phyloP scores from a whole-genome alignment of 768 basidiomycete genomes.

The Tulasnella calospora region DNA sequence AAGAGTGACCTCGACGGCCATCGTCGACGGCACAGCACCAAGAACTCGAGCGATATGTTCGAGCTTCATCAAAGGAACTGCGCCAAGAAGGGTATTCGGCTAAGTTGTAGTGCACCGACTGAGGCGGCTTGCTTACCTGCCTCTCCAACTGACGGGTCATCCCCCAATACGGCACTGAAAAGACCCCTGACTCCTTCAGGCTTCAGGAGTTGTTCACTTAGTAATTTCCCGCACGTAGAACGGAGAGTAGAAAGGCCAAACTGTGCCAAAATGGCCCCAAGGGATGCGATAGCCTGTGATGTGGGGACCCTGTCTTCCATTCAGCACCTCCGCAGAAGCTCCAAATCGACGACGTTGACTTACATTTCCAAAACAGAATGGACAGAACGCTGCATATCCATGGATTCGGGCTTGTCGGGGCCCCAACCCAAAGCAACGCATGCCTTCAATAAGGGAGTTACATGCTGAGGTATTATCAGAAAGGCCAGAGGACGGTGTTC shows the following conservation, averaged over 20 bases:
- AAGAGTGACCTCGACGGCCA: conserved; percentile 48
- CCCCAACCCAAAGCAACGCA: conserved; percentile 69
- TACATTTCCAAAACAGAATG: conserved; percentile 58
- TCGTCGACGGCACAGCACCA: conserved; percentile 54
- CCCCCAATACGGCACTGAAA: conserved; percentile 63
- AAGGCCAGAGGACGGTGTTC: conserved; percentile 49
- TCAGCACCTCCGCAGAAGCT: background rate
- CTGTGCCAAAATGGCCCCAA: conserved; percentile 54
- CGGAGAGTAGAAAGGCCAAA: conserved; percentile 40
- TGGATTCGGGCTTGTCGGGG: conserved; percentile 50
- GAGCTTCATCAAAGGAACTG: conserved; percentile 60
- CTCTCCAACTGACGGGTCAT: conserved; percentile 43
- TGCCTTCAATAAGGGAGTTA: conserved; percentile 54
- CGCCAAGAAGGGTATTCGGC: background rate
- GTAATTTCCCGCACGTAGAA: conserved; percentile 58
- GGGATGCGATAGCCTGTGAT: conserved; percentile 58
- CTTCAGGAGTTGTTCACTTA: conserved; percentile 66
- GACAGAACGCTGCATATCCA: conserved; percentile 27
- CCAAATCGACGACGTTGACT: conserved; percentile 35
- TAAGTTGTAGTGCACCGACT: background rate
- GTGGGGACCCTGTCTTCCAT: conserved; percentile 53
- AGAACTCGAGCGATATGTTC: conserved; percentile 66
- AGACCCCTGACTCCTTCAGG: conserved; percentile 67
- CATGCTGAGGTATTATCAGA: conserved; percentile 58
- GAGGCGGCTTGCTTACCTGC: conserved; percentile 24